Conservation (phyloP, 352 stramenopile genomes). For the Phytophthora hibernalis region DNA sequence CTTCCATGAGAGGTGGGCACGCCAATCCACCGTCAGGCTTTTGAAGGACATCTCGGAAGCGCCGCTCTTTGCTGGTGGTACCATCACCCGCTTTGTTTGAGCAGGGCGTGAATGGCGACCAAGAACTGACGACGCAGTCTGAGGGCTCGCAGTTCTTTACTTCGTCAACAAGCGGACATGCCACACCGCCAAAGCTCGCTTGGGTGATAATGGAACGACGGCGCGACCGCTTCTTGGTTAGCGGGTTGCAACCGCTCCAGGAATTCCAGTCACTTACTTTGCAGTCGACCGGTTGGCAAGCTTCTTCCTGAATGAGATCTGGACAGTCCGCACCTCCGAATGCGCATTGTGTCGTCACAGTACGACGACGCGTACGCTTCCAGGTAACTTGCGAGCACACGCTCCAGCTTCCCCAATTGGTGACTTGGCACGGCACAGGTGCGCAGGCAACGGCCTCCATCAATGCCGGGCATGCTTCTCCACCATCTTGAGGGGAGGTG, state of each 20-base stretch:
- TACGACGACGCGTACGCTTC: slow-evolving; percentile 47
- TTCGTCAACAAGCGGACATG: slow-evolving; percentile 48
- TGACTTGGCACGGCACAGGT: slow-evolving; percentile 54
- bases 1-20: slow-evolving; percentile 55
- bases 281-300: slow-evolving; percentile 59
- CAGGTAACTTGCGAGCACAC: slow-evolving; percentile 47
- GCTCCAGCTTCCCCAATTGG: slow-evolving; percentile 56
- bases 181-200: slow-evolving; percentile 40
- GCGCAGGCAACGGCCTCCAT: slow-evolving; percentile 45
- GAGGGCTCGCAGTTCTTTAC: slow-evolving; percentile 36
- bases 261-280: slow-evolving; percentile 47
- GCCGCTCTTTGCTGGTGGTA: slow-evolving; percentile 32
- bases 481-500: slow-evolving; percentile 52
- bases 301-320: slow-evolving; percentile 36
- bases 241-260: slow-evolving; percentile 47
- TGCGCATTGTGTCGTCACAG: slow-evolving; percentile 29
- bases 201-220: slow-evolving; percentile 44
- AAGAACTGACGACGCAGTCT: slow-evolving; percentile 59
- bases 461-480: slow-evolving; percentile 48
- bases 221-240: slow-evolving; percentile 47
- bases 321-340: slow-evolving; percentile 56
- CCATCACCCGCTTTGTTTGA: slow-evolving; percentile 11
- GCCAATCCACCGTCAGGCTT: slow-evolving; percentile 45
- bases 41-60: slow-evolving; percentile 49
- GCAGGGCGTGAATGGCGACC: slow-evolving; percentile 62